phyloP scores from a whole-genome alignment of 2,329 filamentous ascomycete genomes.

The Phyllachora maydis region DNA sequence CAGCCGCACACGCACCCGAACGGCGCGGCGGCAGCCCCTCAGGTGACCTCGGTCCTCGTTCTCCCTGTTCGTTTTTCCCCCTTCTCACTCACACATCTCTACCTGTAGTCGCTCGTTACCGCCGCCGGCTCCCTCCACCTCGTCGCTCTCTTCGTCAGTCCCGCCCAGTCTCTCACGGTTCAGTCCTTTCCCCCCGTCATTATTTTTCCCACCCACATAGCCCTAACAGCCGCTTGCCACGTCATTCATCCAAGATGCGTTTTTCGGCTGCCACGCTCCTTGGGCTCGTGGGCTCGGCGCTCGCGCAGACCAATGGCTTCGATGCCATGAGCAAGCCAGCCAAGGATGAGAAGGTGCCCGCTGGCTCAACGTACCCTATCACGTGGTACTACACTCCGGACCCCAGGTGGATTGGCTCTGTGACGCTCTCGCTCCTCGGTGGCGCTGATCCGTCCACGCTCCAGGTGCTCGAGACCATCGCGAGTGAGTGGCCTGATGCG shows the following conservation, averaged over 20 bases:
- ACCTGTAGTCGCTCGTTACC: too few relatives aligned
- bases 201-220: too few relatives aligned
- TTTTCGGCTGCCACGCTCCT: conserved; percentile 25
- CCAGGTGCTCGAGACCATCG: conserved; percentile 18
- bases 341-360: conserved; percentile 18
- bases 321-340: conserved; percentile 27
- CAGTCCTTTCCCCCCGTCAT: too few relatives aligned
- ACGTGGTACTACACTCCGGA: conserved; percentile 26
- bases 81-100: too few relatives aligned
- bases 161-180: too few relatives aligned
- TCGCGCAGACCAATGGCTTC: conserved; percentile 30
- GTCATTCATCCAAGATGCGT: conserved; percentile 36
- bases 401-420: conserved; percentile 17
- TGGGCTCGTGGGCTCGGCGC: conserved; percentile 27
- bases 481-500: conserved; percentile 20
- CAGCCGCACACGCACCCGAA: too few relatives aligned
- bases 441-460: conserved; percentile 23
- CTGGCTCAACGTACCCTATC: conserved; percentile 27
- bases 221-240: too few relatives aligned
- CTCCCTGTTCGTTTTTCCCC: too few relatives aligned
- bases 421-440: conserved; percentile 33
- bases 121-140: too few relatives aligned
- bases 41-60: too few relatives aligned
- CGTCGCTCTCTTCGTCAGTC: too few relatives aligned
- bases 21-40: too few relatives aligned